Evolutionary conservation across 2,329 filamentous ascomycete genomes (phyloP), one percentile per base, ranked within the genome.

Genomic region (Colletotrichum abscissum): DNA sequence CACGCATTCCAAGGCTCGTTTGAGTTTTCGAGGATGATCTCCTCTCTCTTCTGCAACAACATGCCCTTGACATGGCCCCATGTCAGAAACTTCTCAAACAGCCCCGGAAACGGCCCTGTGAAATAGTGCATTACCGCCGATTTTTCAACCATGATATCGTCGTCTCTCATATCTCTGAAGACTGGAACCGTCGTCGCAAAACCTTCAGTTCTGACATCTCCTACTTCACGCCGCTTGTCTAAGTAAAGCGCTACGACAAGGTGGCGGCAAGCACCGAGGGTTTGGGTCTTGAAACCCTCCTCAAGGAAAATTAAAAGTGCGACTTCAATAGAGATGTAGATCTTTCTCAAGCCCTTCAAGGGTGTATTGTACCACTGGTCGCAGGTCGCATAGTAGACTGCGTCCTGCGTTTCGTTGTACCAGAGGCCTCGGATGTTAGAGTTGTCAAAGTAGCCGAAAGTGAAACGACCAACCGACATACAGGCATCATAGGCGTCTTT

Each of bases 151-250:
- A 30, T 35, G 2, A 35, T 22, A 28, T 35, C 30, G 2, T 58
- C 30, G 9, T 58, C 56, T 14, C 5, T 35, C 11, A 58, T 22
- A 11, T 9, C 19, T 7, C 56, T 33, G 56, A 22, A 35, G n/a
- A 58, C 30, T 3, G 56, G 30, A n/a, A 2, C n/a, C 28, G 7
- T 58, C 11, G 3, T 28, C 9, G 56, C 9, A 30, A 58, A 16
- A 2, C 14, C 8, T 0, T 58, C 5, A 5, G 22, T 30, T 1
- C 1, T 5, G 26, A 2, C 0, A 0, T 57, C 26, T 19, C 4
- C 26, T 4, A 19, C 1, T 0, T 3, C 5, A 26, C 3, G 19
- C 19, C 5, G 12, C 55, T 19, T 57, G 5, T 33, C 5, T 6
- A 38, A 24, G 46, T 63, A 33, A 0, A 33, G n/a, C 5, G 30